Evolutionary conservation across 768 basidiomycete genomes (phyloP).

Genomic region (Suillus clintonianus): DNA sequence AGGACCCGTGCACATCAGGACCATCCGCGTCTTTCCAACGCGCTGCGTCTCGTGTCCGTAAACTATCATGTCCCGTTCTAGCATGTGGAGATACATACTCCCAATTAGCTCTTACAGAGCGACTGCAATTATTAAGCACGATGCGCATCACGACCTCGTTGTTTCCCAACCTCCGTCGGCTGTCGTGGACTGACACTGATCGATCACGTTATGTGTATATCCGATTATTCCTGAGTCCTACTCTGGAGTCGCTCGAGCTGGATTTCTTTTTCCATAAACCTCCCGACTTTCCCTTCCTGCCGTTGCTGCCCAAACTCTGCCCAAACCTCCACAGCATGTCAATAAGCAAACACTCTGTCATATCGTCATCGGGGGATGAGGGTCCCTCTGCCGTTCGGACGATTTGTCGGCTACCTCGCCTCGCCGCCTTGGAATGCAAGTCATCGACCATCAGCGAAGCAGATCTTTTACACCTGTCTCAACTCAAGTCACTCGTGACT

Average conservation of each 20-base stretch:
- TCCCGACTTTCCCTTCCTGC: not conserved
- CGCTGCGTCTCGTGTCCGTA: constrained; percentile 1
- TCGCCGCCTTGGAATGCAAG: not conserved
- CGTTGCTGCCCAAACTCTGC: not conserved
- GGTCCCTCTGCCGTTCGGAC: not conserved
- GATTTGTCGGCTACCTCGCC: not conserved
- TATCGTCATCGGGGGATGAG: not conserved
- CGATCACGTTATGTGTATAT: constrained; percentile 2
- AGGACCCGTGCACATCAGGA: not conserved
- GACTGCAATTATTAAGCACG: not conserved
- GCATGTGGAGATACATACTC: not conserved
- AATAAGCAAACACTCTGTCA: constrained; percentile 2
- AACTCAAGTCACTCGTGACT: not conserved
- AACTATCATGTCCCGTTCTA: not conserved
- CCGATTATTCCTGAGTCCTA: not conserved
- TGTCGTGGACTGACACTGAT: constrained; percentile 4
- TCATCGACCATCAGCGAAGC: not conserved
- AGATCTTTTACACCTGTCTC: not conserved
- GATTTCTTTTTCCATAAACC: constrained; percentile 5
- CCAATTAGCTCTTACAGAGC: not conserved
- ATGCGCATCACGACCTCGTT: not conserved
- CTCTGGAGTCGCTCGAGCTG: not conserved
- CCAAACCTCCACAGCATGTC: not conserved
- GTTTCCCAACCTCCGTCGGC: not conserved
- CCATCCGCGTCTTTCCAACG: not conserved